Evolutionary conservation across 2,329 filamentous ascomycete species (phyloP).

Genomic region (Ophiostoma fasciatum): DNA sequence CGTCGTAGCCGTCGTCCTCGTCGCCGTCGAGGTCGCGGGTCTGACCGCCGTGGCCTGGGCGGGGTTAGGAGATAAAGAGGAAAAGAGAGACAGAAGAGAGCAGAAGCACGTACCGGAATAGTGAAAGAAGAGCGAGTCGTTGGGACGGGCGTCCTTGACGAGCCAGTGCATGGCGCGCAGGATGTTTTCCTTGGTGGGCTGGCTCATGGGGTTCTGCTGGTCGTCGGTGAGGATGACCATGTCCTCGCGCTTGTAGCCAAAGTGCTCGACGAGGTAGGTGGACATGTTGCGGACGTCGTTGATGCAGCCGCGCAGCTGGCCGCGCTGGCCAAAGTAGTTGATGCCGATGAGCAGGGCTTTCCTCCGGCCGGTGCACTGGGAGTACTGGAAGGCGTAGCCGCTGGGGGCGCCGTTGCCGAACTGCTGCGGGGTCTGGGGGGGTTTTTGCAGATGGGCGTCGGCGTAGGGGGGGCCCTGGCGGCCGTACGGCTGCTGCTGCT

Average conservation of each 20-base stretch:
- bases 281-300: constrained; percentile 98
- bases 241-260: constrained; percentile 85
- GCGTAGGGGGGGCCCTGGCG: not conserved
- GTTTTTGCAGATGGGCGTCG: constrained; percentile 6
- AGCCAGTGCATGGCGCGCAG: constrained; percentile 95
- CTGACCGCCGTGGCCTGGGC: constrained; percentile 61
- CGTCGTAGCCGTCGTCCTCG: constrained; percentile 69
- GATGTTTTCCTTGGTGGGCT: constrained; percentile 92
- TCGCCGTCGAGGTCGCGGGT: constrained; percentile 66
- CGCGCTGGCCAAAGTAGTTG: constrained; percentile 88
- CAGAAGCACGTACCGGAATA: constrained; percentile 59
- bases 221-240: constrained; percentile 97
- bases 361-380: constrained; percentile 71
- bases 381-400: constrained; percentile 78
- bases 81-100: not conserved
- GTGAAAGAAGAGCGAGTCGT: constrained; percentile 95
- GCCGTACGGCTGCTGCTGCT: not conserved
- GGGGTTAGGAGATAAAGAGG: constrained; percentile 5
- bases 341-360: constrained; percentile 90
- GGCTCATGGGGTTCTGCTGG: constrained; percentile 93
- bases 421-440: constrained; percentile 7
- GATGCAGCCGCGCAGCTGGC: constrained; percentile 84
- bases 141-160: constrained; percentile 80
- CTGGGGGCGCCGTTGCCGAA: constrained; percentile 61
- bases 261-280: constrained; percentile 72